phyloP scores from a whole-genome alignment of 2,329 filamentous ascomycete genomes.

The Botryotinia convoluta region DNA sequence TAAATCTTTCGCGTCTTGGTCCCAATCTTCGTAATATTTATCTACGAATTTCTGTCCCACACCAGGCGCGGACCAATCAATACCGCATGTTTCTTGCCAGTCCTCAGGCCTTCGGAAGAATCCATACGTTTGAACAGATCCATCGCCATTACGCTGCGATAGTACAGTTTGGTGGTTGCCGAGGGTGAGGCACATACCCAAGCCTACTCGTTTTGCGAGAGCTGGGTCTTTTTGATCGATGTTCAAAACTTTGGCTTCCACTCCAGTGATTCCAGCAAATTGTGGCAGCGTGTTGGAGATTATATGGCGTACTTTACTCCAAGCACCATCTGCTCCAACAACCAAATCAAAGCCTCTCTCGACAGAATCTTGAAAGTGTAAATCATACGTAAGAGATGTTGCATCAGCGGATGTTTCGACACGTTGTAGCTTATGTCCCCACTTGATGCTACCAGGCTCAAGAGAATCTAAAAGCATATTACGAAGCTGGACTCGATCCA shows the following conservation, averaged over 20 bases:
- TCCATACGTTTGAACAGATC: constrained; percentile 16
- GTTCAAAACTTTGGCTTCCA: constrained; percentile 20
- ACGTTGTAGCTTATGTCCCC: constrained; percentile 26
- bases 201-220: constrained; percentile 18
- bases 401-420: constrained; percentile 32
- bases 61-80: constrained; percentile 4
- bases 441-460: constrained; percentile 30
- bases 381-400: constrained; percentile 11
- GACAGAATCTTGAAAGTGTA: constrained; percentile 19
- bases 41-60: constrained; percentile 15
- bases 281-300: constrained; percentile 23
- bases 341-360: constrained; percentile 39
- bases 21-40: constrained; percentile 13
- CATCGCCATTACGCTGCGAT: constrained; percentile 12
- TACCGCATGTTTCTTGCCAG: constrained; percentile 14
- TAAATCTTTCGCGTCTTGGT: constrained; percentile 10
- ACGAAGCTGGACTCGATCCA: constrained; percentile 32
- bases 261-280: constrained; percentile 22
- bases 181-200: constrained; percentile 15
- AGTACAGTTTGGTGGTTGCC: constrained; percentile 12
- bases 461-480: constrained; percentile 32
- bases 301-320: constrained; percentile 41
- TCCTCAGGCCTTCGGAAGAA: constrained; percentile 12
- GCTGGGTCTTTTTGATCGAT: constrained; percentile 22
- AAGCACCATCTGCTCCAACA: constrained; percentile 43